Evolutionary conservation across 2,329 filamentous ascomycete species (phyloP).

Genomic region (Proliferodiscus dingleyae): DNA sequence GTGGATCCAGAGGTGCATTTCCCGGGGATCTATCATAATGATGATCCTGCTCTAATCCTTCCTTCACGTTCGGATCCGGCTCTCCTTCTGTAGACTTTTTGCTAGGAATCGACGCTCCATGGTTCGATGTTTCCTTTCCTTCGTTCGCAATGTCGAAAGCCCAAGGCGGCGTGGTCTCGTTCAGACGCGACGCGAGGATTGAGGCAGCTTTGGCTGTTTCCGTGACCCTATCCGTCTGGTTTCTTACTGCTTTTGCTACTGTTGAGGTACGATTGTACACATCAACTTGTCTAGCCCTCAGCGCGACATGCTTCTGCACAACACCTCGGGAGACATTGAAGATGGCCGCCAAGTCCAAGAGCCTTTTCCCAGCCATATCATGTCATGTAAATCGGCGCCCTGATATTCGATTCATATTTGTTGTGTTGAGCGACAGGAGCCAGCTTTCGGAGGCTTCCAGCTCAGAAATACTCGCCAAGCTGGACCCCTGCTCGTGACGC

Average conservation of each 20-base stretch:
- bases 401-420: constrained; percentile 17
- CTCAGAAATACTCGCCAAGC: neutral
- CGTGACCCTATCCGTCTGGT: constrained; percentile 56
- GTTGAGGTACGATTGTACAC: constrained; percentile 60
- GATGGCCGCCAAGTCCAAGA: constrained; percentile 66
- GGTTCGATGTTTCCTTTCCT: constrained; percentile 16
- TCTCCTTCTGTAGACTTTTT: constrained; percentile 29
- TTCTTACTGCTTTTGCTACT: constrained; percentile 56
- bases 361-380: constrained; percentile 54
- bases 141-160: constrained; percentile 18
- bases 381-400: constrained; percentile 1
- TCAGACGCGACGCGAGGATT: constrained; percentile 52
- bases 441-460: neutral
- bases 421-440: neutral
- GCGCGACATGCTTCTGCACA: constrained; percentile 56
- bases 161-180: constrained; percentile 38
- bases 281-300: constrained; percentile 55
- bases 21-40: constrained; percentile 41
- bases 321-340: constrained; percentile 65
- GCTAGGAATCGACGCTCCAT: constrained; percentile 20
- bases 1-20: constrained; percentile 36
- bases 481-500: neutral
- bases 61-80: constrained; percentile 14
- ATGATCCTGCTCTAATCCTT: constrained; percentile 45
- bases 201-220: constrained; percentile 57